phyloP scores from a whole-genome alignment of 805 yeast genomes.

The Kodamaea neixiangensis region DNA sequence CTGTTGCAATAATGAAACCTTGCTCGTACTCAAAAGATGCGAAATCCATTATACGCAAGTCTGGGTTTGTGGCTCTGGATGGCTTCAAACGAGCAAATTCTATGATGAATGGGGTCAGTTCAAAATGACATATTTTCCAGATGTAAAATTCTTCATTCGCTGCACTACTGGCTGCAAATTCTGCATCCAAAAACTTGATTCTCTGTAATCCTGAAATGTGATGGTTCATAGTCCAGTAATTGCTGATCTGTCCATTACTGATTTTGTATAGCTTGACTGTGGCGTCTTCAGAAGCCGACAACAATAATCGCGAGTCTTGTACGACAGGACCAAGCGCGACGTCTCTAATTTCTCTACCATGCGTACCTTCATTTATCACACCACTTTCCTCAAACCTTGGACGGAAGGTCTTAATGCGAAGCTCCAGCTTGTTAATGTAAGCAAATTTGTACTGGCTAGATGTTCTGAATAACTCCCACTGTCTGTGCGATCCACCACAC shows the following conservation, averaged over 20 bases:
- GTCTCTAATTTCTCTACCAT: constrained; percentile 89
- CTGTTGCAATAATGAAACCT: constrained; percentile 63
- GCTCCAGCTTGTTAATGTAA: constrained; percentile 56
- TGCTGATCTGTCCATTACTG: constrained; percentile 43
- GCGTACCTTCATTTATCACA: constrained; percentile 61
- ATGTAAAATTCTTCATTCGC: constrained; percentile 87
- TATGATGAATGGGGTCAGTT: constrained; percentile 45
- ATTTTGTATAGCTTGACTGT: constrained; percentile 58
- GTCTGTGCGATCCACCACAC: constrained; percentile 92
- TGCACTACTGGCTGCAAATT: constrained; percentile 53
- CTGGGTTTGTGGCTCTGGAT: constrained; percentile 57
- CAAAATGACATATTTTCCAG: constrained; percentile 59
- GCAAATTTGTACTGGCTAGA: constrained; percentile 45
- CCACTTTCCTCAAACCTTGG: constrained; percentile 26
- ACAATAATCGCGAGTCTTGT: constrained; percentile 45
- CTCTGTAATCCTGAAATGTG: constrained; percentile 91
- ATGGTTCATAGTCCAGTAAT: constrained; percentile 64
- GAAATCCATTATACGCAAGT: constrained; percentile 88
- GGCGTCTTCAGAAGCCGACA: constrained; percentile 91
- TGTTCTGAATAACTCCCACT: constrained; percentile 57
- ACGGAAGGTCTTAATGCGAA: constrained; percentile 37
- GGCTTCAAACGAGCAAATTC: constrained; percentile 58
- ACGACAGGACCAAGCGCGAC: constrained; percentile 51
- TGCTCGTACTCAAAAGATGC: constrained; percentile 43
- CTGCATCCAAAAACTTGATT: constrained; percentile 58